phyloP scores from a whole-genome alignment of 2,329 filamentous ascomycete species.

The Bipolaris zeicola region DNA sequence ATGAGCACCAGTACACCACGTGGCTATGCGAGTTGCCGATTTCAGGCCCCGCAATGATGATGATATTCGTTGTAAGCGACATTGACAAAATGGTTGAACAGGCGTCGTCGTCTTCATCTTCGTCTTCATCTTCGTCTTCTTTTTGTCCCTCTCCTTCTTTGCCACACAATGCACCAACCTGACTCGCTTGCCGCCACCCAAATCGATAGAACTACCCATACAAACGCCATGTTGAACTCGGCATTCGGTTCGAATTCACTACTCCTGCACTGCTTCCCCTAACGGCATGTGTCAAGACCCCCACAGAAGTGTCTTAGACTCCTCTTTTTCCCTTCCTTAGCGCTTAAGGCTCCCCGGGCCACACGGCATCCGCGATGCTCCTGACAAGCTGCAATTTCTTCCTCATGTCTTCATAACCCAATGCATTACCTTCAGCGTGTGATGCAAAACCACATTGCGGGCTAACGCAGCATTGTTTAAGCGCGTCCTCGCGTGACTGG shows the following conservation, averaged over 20 bases:
- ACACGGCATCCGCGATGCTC: constrained; percentile 74
- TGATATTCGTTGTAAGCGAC: background rate
- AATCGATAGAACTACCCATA: constrained; percentile 3
- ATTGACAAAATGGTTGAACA: background rate
- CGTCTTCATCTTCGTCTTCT: no score
- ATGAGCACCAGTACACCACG: constrained; percentile 2
- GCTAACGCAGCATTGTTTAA: constrained; percentile 63
- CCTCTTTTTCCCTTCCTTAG: background rate
- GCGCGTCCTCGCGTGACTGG: constrained; percentile 67
- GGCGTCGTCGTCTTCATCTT: background rate
- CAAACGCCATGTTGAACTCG: constrained; percentile 37
- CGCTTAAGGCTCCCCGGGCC: constrained; percentile 60
- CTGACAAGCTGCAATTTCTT: constrained; percentile 74
- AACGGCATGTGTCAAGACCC: background rate
- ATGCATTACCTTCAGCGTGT: constrained; percentile 73
- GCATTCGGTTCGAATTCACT: constrained; percentile 19
- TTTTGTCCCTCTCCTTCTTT: background rate
- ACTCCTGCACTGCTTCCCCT: constrained; percentile 11
- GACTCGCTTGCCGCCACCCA: constrained; percentile 4
- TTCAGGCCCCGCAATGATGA: constrained; percentile 2
- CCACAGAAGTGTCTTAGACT: background rate
- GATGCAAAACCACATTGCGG: constrained; percentile 60
- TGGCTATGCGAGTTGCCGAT: constrained; percentile 9
- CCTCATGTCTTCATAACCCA: constrained; percentile 72
- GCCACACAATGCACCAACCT: constrained; percentile 3